phyloP scores from a whole-genome alignment of 257 asterid genomes.

The Solanum pinnatisectum region DNA sequence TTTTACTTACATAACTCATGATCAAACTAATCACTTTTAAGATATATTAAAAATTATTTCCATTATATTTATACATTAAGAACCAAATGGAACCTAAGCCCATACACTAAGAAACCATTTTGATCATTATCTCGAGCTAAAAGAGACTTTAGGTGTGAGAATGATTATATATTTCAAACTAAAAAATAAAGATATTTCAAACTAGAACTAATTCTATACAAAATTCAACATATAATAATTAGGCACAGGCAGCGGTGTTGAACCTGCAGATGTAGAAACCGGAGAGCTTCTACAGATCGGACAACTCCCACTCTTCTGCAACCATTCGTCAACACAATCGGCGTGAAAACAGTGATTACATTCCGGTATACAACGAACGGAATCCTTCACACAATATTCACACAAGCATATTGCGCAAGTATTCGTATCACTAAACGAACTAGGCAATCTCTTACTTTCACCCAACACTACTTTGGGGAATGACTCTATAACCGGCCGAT shows the following conservation, averaged over 20 bases:
- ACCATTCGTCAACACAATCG: slow-evolving; percentile 15
- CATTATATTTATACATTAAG: too few relatives aligned
- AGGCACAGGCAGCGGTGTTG: not conserved
- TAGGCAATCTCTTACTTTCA: slow-evolving; percentile 10
- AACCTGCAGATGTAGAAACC: not conserved
- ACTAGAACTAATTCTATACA: too few relatives aligned
- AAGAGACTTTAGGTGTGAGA: too few relatives aligned
- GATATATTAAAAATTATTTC: too few relatives aligned
- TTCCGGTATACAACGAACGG: slow-evolving; percentile 13
- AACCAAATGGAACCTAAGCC: too few relatives aligned
- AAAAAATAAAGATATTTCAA: not conserved
- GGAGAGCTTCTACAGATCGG: slow-evolving; percentile 23
- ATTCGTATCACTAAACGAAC: not conserved
- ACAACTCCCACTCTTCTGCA: slow-evolving; percentile 8
- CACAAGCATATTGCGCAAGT: slow-evolving; percentile 17
- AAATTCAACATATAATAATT: too few relatives aligned
- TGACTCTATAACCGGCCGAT: slow-evolving; percentile 3
- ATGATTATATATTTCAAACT: too few relatives aligned
- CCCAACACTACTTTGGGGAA: slow-evolving; percentile 9
- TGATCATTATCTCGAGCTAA: too few relatives aligned
- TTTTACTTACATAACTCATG: too few relatives aligned
- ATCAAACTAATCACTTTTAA: too few relatives aligned
- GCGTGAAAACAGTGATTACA: slow-evolving; percentile 18
- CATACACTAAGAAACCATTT: too few relatives aligned
- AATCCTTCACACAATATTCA: slow-evolving; percentile 7